Base-by-base conservation (phyloP, 352 stramenopile species). In the Phytophthora pistaciae region DNA sequence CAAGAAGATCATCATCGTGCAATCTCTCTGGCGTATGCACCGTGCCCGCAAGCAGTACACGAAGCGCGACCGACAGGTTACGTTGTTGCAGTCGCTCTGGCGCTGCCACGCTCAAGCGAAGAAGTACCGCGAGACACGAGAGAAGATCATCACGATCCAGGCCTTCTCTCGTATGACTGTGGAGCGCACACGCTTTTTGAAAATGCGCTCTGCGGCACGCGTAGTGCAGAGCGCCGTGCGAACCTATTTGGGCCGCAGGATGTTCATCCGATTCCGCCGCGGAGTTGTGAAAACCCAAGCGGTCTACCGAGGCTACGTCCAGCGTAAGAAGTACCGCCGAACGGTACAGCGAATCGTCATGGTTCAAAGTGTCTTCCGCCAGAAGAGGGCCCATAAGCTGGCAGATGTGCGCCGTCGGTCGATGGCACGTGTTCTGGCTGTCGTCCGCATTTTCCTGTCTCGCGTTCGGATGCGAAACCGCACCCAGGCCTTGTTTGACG, bases 21-120 rank as follows among this genome's bases (percentile, higher is more conserved):
- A 96, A 54, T 95, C 90, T 52, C 70, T 96, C 11, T 93, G 84
- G 83, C 77, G 90, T 9, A 94, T 95, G 85, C 88, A 94, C 36
- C 70, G 76, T 20, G 75, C 82, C 38, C 84, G 88, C 14, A 88
- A 80, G 33, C 67, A 83, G 23, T 91, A 91, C 46, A 79, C 68
- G 9, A 84, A 80, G 50, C 73, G 73, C 10, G 65, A 86, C 25
- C 55, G 66, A 14, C 81, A 90, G 36, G 75, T 96, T 31, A 84
- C 75, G n/a, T 27, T 94, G 52, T 62, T 96, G n/a, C 90, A 96
- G 61, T 88, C 87, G 23, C 70, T 95, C 31, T 96, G 90, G 90
- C 85, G 88, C 10, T 87, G 84, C 29, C 84, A 94, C 57, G 64
- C 79, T 7, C 81, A 92, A 57, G 72, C 77, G 0, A 75, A 74